A percentile compares a stretch with the other conserved stretches of the same genome.
phyloP scores from a whole-genome alignment of 2,329 filamentous ascomycete species.

The Arachnomyces sp. region DNA sequence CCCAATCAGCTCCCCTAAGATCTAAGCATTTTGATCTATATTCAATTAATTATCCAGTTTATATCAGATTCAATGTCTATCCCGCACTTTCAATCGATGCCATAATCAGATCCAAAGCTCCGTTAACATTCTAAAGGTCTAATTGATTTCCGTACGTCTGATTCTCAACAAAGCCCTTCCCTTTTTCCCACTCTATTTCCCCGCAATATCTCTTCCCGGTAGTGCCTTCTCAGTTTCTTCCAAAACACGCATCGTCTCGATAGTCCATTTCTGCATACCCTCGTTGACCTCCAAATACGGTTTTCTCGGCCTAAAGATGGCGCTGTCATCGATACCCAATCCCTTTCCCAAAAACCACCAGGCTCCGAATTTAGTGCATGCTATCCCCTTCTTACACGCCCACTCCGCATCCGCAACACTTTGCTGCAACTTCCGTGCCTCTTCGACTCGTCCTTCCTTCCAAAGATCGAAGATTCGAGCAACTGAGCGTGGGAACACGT shows the following conservation, averaged over 20 bases:
- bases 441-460: constrained; percentile 29
- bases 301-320: constrained; percentile 38
- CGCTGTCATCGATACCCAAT: constrained; percentile 30
- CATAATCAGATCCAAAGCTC: no score
- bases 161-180: no score
- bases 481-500: constrained; percentile 40
- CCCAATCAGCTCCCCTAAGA: no score
- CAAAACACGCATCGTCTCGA: constrained; percentile 37
- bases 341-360: constrained; percentile 36
- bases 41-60: no score
- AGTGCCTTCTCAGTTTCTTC: no score
- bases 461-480: constrained; percentile 37
- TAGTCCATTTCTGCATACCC: constrained; percentile 36
- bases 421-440: constrained; percentile 36
- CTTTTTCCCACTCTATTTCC: no score
- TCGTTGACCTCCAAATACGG: constrained; percentile 36
- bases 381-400: constrained; percentile 45
- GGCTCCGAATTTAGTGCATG: constrained; percentile 41
- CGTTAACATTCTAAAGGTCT: no score
- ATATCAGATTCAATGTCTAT: no score
- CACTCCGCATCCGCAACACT: constrained; percentile 42
- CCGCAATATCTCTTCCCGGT: no score
- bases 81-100: no score
- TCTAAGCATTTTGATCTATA: no score
- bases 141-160: no score